phyloP scores from a whole-genome alignment of 148 eudicot genomes.

The Fagopyrum tataricum region DNA sequence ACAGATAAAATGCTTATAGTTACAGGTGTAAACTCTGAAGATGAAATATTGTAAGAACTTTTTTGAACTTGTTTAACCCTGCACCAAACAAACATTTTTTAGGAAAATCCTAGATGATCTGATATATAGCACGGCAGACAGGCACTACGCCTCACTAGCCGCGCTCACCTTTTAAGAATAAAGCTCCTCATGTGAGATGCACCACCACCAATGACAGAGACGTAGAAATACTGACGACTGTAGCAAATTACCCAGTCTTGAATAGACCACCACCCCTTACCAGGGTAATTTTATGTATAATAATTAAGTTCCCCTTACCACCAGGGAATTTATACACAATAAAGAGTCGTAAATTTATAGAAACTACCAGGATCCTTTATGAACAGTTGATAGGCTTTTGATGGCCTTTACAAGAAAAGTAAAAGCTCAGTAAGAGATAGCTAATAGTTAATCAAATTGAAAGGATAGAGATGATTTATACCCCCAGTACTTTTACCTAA shows the following conservation, averaged over 20 bases:
- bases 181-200: slow-evolving; percentile 66
- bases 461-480: slow-evolving; percentile 52
- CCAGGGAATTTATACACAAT: slow-evolving; percentile 16
- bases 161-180: slow-evolving; percentile 91
- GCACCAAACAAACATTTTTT: slow-evolving; percentile 7
- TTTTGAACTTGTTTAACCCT: not conserved
- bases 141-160: slow-evolving; percentile 93
- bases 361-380: slow-evolving; percentile 72
- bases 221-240: slow-evolving; percentile 43
- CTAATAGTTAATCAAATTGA: slow-evolving; percentile 30
- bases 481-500: slow-evolving; percentile 50
- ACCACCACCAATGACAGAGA: slow-evolving; percentile 73
- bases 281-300: slow-evolving; percentile 40
- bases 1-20: slow-evolving; percentile 16
- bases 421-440: slow-evolving; percentile 55
- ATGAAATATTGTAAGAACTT: not conserved
- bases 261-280: slow-evolving; percentile 65
- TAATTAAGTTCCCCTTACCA: slow-evolving; percentile 84
- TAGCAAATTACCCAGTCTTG: slow-evolving; percentile 59
- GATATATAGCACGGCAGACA: slow-evolving; percentile 75
- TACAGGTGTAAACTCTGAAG: slow-evolving; percentile 7
- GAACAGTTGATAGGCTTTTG: slow-evolving; percentile 59
- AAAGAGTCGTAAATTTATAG: slow-evolving; percentile 22
- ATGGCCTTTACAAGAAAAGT: slow-evolving; percentile 54
- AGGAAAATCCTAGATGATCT: slow-evolving; percentile 35